Evolutionary conservation across 257 asterid species (phyloP).

Genomic region (Fraxinus americana): DNA sequence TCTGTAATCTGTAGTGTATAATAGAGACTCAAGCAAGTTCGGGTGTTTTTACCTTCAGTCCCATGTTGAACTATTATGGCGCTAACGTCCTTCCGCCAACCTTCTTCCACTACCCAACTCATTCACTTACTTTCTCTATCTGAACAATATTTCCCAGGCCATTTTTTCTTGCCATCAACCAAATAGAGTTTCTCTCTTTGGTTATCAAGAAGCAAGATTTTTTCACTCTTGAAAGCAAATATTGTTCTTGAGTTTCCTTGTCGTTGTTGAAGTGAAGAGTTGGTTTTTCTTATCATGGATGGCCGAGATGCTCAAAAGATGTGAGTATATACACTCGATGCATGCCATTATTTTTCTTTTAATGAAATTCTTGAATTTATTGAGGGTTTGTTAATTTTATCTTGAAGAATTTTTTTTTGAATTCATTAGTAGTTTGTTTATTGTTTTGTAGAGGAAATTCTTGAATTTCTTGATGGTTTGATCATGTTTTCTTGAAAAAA

Average conservation of each 20-base stretch:
- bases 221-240: background rate
- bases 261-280: background rate
- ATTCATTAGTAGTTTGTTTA: background rate
- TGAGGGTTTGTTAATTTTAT: too few relatives aligned
- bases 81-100: too few relatives aligned
- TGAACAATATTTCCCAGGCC: too few relatives aligned
- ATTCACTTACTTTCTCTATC: too few relatives aligned
- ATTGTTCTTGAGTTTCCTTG: background rate
- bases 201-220: background rate
- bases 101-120: too few relatives aligned
- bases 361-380: background rate
- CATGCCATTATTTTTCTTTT: background rate
- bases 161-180: background rate
- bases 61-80: too few relatives aligned
- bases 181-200: background rate
- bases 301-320: background rate
- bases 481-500: background rate
- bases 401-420: background rate
- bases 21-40: too few relatives aligned
- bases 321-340: background rate
- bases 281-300: background rate
- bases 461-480: background rate
- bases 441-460: background rate
- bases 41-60: too few relatives aligned
- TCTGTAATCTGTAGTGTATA: too few relatives aligned